Base-by-base conservation (phyloP, 2,329 filamentous ascomycete species). In the Beauveria asiatica region DNA sequence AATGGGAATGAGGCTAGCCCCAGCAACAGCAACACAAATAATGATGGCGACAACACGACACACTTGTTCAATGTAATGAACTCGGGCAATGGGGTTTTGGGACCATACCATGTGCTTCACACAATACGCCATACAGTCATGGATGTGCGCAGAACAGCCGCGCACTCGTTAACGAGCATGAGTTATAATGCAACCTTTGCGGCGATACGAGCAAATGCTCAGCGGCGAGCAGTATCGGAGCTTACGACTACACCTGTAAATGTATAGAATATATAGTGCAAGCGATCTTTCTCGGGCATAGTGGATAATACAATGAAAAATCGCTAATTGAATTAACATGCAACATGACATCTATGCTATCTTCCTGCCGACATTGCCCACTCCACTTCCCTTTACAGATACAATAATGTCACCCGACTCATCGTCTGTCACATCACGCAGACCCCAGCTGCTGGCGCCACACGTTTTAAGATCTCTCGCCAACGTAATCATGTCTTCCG, bases 311-410 rank as follows among this genome's bases (percentile, higher is more conserved):
- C 13, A 25, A 60, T 59, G 52, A 63, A 63, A 51, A 57, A 58
- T 57, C 50, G 37, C 52, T 60, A 62, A 61, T 55, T 63, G 63
- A 53, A 62, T 60, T 63, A 27, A 45, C 53, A 63, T 68, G 50
- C 63, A 41, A 53, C 65, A 48, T 46, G 44, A 16, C 19, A 33
- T 69, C 73, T 74, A 84, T 67, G 81, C 82, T 69, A 97, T 88
- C 77, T 97, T 97, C 69, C 92, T 85, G 57, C 93, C 93, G 53
- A 97, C 89, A 71, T 97, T 99, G 33, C 94, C 94, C 62, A 99
- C 90, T 48, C 94, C 94, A 67, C 85, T 86, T 37, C 94, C 94
- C 69, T 97, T 96, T 48, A 99, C 88, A 66, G 91, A 95, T 67
- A 99, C 80, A 62, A 96, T 82, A 56, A 97, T 82, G 71, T 96